Evolutionary conservation across 768 basidiomycete species (phyloP), one percentile per base, ranked within the genome.

Genomic region (Boletus pseudo-olivaceus): DNA sequence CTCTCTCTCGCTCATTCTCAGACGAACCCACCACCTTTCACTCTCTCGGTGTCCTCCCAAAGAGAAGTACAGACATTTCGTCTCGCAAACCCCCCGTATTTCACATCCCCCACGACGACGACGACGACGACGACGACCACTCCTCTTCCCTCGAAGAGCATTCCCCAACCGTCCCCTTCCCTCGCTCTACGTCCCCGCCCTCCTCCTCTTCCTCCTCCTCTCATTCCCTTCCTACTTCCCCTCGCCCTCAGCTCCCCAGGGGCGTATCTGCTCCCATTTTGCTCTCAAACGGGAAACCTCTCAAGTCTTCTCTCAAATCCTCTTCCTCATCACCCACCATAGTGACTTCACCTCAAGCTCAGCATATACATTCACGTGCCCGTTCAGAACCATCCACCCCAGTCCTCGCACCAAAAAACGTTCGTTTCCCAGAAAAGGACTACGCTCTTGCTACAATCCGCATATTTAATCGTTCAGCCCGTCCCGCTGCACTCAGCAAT

Each of bases 241-340:
- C 53, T 26, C 50, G 9, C 33, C 63, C 61, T 10, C 57, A 17
- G 15, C 57, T 61, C 12, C 69, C 52, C 62, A 77, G 58, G 69
- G 78, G 49, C 30, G 73, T 57, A 60, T 78, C 53, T 47, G 71
- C 57, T 61, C 77, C 66, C 14, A 75, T 85, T 49, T 67, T 84
- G 23, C 79, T 85, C 33, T 74, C 82, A 19, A 92, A 86, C 53
- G 93, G 93, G 41, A 91, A 91, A 65, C 88, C 92, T 4, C 85
- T 97, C 71, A 92, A 92, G 65, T 80, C 88, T 0, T 88, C 90
- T 2, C 81, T 97, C 62, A 97, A 96, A 68, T 74, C 76, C 0
- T 71, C 65, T 2, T 39, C 57, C 4, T 69, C 67, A 0, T 50
- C 62, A 2, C 61, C 61, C 11, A 30, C 54, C 49, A 49, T 70